Evolutionary conservation across 2,329 filamentous ascomycete genomes (phyloP).

Genomic region (Laburnicola sp.): DNA sequence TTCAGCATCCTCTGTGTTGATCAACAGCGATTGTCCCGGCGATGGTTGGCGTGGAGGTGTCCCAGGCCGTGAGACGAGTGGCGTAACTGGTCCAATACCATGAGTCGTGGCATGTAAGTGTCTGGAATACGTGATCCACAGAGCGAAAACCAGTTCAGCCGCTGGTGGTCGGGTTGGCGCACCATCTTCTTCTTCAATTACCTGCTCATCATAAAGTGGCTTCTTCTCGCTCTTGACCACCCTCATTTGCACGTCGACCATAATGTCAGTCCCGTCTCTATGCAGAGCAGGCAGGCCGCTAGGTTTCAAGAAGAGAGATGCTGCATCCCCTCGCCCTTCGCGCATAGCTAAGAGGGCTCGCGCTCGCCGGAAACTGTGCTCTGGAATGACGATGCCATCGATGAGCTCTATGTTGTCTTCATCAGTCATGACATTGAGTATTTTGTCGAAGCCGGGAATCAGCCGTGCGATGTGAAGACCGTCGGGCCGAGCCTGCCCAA

Average conservation of each 20-base stretch:
- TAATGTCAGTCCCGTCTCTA: conserved; percentile 86
- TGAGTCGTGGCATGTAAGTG: conserved; percentile 79
- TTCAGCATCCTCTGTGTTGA: conserved; percentile 44
- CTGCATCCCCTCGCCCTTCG: conserved; percentile 75
- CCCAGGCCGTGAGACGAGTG: conserved; percentile 63
- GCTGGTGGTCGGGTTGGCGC: conserved; percentile 52
- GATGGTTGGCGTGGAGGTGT: conserved; percentile 79
- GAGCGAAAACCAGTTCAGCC: conserved; percentile 80
- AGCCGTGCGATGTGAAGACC: conserved; percentile 77
- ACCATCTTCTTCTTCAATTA: conserved; percentile 62
- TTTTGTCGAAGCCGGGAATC: conserved; percentile 83
- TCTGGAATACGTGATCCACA: conserved; percentile 97
- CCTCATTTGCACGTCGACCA: conserved; percentile 94
- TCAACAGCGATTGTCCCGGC: conserved; percentile 65
- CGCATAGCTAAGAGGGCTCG: conserved; percentile 80
- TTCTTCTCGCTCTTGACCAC: conserved; percentile 82
- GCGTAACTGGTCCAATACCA: conserved; percentile 64
- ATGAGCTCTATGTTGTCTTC: conserved; percentile 82
- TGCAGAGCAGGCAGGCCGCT: conserved; percentile 84
- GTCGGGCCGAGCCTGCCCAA: conserved; percentile 83
- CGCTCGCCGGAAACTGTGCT: conserved; percentile 91
- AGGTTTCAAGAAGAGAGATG: conserved; percentile 77
- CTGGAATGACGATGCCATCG: conserved; percentile 95
- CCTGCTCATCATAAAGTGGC: conserved; percentile 58
- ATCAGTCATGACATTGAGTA: conserved; percentile 78